Conservation (phyloP, 495 filamentous ascomycete species). For the Astrothelium subdiscretum region DNA sequence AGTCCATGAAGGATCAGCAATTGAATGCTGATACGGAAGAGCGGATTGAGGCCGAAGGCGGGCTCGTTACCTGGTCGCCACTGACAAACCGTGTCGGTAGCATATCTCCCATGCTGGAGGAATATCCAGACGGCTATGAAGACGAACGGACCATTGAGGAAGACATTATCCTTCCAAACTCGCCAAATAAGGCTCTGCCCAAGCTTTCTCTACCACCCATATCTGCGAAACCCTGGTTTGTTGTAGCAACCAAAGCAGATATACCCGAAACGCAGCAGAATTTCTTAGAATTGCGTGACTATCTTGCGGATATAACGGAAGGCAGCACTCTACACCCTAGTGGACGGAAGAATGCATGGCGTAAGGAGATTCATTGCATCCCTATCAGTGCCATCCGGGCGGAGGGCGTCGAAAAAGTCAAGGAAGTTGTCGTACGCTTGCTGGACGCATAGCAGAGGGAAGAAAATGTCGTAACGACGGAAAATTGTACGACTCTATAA, state of each 20-base stretch:
- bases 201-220: slow-evolving; percentile 45
- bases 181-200: slow-evolving; percentile 12
- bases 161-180: slow-evolving; percentile 5
- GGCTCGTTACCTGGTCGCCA: slow-evolving; percentile 11
- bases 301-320: slow-evolving; percentile 49
- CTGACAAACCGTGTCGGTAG: not conserved
- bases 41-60: slow-evolving; percentile 12
- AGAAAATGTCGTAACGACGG: too few species aligned
- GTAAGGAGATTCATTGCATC: slow-evolving; percentile 50
- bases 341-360: slow-evolving; percentile 55
- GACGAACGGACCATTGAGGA: not conserved
- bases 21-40: slow-evolving; percentile 39
- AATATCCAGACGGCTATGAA: slow-evolving; percentile 3
- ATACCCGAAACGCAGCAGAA: slow-evolving; percentile 66
- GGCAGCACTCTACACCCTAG: slow-evolving; percentile 57
- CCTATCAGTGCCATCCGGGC: slow-evolving; percentile 82
- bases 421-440: slow-evolving; percentile 64
- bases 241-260: slow-evolving; percentile 92
- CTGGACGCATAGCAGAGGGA: slow-evolving; percentile 41
- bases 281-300: slow-evolving; percentile 54
- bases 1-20: slow-evolving; percentile 53
- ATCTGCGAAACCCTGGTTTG: slow-evolving; percentile 88
- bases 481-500: too few species aligned
- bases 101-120: slow-evolving; percentile 10
- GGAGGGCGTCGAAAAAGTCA: slow-evolving; percentile 68